Evolutionary conservation across 2,329 filamentous ascomycete species (phyloP), one percentile per base, ranked within the genome.

Genomic region (Tetracladium maxilliforme): DNA sequence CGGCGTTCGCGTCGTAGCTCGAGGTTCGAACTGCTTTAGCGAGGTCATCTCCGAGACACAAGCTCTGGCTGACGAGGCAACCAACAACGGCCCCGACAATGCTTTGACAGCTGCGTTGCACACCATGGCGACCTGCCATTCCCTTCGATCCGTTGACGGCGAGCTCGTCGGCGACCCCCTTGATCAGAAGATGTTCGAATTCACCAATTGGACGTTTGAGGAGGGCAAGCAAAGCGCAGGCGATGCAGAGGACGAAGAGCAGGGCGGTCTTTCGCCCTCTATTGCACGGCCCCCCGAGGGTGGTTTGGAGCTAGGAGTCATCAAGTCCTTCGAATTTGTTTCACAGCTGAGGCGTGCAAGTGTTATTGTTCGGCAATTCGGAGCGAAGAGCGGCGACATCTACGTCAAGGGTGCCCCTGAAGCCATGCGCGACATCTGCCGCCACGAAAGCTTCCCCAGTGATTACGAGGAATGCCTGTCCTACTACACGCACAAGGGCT

Each of bases 121-220:
- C 44, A 86, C 84, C 1, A 98, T 98, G 90, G 84, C 90, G 7
- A 98, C 90, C 1, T 98, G 90, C 30, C 90, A 98, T 47, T 92
- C 87, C 0, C 61, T 98, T 7, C 71, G 86, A 23, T 69, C 77
- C 8, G 76, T 98, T 10, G 86, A 95, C 33, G 77, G 70, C 23
- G 84, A 94, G 44, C 66, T 95, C 20, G 65, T 98, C 17, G 90
- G 90, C 2, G 90, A 98, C 42, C 90, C 92, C 5, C 60, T 98
- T 3, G 90, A 98, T 47, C 62, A 94, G 29, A 95, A 95, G 47
- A 98, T 98, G 90, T 98, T 98, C 45, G 77, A 93, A 35, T 98
- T 93, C 38, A 95, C 90, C 0, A 67, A 69, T 6, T 98, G 90
- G 90, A 68, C 70, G 4, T 98, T 82, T 38, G 80, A 93, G 45